Percentiles rank a stretch among this genome's conserved stretches.
These are phyloP conservation scores for Rhamnella rubrinervis DNA, from an alignment of 331 rosid species.

Conservation along the genomic window DNA sequence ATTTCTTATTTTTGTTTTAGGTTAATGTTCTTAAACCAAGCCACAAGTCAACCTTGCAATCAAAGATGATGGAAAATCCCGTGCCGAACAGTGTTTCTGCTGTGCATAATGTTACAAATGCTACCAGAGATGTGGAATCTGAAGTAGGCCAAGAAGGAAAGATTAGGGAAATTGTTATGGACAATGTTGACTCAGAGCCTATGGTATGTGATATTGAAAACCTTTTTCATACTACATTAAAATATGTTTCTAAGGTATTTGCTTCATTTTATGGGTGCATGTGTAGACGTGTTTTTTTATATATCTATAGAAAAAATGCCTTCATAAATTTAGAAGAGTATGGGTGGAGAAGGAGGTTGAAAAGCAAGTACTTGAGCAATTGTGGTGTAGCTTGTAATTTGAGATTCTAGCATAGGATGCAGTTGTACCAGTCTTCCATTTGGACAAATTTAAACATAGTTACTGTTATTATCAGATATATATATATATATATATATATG, in stretches of 20 bases:
- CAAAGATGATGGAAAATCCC: constrained; percentile 57
- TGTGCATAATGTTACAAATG: constrained; percentile 58
- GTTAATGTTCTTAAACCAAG: constrained; percentile 88
- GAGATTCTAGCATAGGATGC: too few relatives aligned
- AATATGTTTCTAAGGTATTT: constrained; percentile 3
- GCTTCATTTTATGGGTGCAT: not conserved
- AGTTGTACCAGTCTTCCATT: too few relatives aligned
- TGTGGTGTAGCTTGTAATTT: too few relatives aligned
- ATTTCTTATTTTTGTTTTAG: constrained; percentile 35
- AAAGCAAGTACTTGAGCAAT: too few relatives aligned
- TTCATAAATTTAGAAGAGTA: too few relatives aligned
- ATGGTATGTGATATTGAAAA: constrained; percentile 42
- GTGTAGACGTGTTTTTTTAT: not conserved
- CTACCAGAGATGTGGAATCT: constrained; percentile 69
- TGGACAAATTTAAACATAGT: too few relatives aligned
- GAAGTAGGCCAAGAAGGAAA: constrained; percentile 75
- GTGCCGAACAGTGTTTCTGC: constrained; percentile 71
- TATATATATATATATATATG: too few relatives aligned
- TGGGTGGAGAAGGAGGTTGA: too few relatives aligned
- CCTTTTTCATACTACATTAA: constrained; percentile 1
- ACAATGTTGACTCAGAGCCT: constrained; percentile 53
- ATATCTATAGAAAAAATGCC: not conserved
- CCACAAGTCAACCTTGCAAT: constrained; percentile 83
- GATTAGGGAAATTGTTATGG: constrained; percentile 74
- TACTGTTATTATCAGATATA: too few relatives aligned